Base-by-base conservation (phyloP, 1,284 basidiomycete genomes). In the Tetrapyrgos nigripes region DNA sequence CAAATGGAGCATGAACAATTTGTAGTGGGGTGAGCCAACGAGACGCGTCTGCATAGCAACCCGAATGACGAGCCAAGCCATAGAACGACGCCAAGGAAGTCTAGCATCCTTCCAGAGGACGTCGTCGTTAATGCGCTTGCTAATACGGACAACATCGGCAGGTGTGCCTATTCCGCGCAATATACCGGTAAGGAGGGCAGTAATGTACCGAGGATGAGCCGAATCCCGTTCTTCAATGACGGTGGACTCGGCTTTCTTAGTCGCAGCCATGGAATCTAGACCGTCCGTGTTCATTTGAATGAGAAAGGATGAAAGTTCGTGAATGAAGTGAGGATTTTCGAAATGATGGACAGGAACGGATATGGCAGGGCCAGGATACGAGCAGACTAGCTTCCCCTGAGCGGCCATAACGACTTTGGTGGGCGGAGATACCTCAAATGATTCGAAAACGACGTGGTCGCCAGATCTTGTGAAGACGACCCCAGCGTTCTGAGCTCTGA, bases 401-500 rank as follows among this genome's bases (percentile, higher is more conserved):
- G 72, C 60, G 2, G 58, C 64, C 69, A 79, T 78, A 33, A 82
- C 73, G 1, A 58, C 62, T 3, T 61, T 65, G 14, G 70, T 66
- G 4, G 65, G 60, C 0, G 76, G 72, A 17, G 76, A 74, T 5
- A 74, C 74, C 59, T 82, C 77, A 58, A 83, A 83, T 14, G 69
- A 66, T 59, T 82, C 80, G 50, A 79, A 75, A 5, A 69, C 65
- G 1, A 72, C 68, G 3, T 61, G 49, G 0, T 62, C 54, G 2
- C 49, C 14, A 13, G 64, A 43, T 49, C 70, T 71, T 28, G 77
- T 72, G 26, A 82, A 51, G 10, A 83, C 67, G 4, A 83, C 54
- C 19, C 70, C 78, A 1, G 81, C 76, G 55, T 83, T 83, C 62
- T 83, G 81, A 1, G 71, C 70, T 17, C 72, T 67, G 21, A 83